Evolutionary conservation across 306 rosid genomes (phyloP).

Genomic region (Cicer judaicum): DNA sequence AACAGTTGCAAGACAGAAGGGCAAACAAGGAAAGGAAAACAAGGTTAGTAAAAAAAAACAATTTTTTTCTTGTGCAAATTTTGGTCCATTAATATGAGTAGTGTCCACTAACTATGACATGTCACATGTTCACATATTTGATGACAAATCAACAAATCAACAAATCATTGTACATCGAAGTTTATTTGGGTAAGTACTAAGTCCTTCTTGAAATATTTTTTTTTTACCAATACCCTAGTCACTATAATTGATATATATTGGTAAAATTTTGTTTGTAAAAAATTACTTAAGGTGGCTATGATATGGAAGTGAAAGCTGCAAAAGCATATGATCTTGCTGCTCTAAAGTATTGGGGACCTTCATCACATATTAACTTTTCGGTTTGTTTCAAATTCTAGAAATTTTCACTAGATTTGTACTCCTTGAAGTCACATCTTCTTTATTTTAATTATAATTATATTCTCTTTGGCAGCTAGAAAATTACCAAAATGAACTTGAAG

Average conservation of each 20-base stretch:
- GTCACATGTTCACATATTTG: constrained; percentile 56
- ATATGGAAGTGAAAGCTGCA: constrained; percentile 96
- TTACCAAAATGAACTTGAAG: constrained; percentile 72
- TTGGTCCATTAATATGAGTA: constrained; percentile 55
- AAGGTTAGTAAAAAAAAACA: no score
- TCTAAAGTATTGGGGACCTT: constrained; percentile 90
- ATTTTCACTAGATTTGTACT: not conserved
- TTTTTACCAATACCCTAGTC: constrained; percentile 22
- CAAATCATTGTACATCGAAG: constrained; percentile 57
- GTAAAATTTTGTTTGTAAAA: constrained; percentile 8
- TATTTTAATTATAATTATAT: not conserved
- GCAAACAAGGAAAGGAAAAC: constrained; percentile 94
- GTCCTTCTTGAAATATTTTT: not conserved
- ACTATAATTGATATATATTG: constrained; percentile 1
- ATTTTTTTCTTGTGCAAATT: constrained; percentile 13
- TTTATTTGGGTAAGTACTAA: constrained; percentile 76
- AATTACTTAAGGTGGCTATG: constrained; percentile 79
- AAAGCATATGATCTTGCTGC: constrained; percentile 97
- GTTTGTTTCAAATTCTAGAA: constrained; percentile 42
- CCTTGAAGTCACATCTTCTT: constrained; percentile 11
- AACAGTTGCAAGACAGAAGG: constrained; percentile 96
- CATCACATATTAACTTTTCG: constrained; percentile 84
- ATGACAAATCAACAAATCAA: constrained; percentile 48
- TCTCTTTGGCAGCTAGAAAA: constrained; percentile 60
- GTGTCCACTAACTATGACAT: constrained; percentile 50